A percentile compares a stretch with the other conserved stretches of the same genome.
Evolutionary conservation across 2,329 filamentous ascomycete genomes (phyloP).

Genomic region (Talaromyces marneffei): DNA sequence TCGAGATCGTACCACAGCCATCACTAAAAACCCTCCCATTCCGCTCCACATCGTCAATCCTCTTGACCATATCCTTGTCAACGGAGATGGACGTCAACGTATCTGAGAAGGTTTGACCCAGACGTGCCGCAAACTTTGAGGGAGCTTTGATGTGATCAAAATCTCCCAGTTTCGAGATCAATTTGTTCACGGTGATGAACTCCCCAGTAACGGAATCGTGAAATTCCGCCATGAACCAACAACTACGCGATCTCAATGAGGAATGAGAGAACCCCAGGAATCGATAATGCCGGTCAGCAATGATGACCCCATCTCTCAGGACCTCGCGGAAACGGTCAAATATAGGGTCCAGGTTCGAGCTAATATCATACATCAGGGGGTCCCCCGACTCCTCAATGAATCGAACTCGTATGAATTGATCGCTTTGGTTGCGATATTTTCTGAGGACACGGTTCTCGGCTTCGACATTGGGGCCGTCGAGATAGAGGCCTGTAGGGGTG

Average conservation of each 20-base stretch:
- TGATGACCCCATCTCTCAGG: slow-evolving; percentile 53
- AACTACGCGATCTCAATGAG: slow-evolving; percentile 62
- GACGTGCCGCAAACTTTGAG: slow-evolving; percentile 55
- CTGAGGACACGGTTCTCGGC: slow-evolving; percentile 27
- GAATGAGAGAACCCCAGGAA: slow-evolving; percentile 79
- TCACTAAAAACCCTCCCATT: slow-evolving; percentile 63
- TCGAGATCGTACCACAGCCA: slow-evolving; percentile 70
- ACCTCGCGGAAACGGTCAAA: slow-evolving; percentile 54
- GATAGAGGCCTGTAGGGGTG: slow-evolving; percentile 52
- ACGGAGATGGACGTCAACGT: slow-evolving; percentile 60
- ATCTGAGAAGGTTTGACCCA: slow-evolving; percentile 66
- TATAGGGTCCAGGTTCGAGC: slow-evolving; percentile 18
- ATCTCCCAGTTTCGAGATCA: slow-evolving; percentile 45
- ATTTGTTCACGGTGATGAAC: slow-evolving; percentile 29
- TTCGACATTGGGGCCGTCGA: slow-evolving; percentile 53
- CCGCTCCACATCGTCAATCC: slow-evolving; percentile 25
- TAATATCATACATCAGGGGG: slow-evolving; percentile 19
- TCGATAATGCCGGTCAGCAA: slow-evolving; percentile 57
- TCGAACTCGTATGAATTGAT: slow-evolving; percentile 23
- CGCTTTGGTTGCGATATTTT: slow-evolving; percentile 22
- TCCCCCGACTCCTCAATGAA: slow-evolving; percentile 25
- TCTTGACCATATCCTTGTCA: slow-evolving; percentile 19
- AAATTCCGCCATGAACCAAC: slow-evolving; percentile 57
- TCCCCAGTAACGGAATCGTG: slow-evolving; percentile 20
- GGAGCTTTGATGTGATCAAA: slow-evolving; percentile 49